phyloP scores from a whole-genome alignment of 192 early-diverging fungal genomes.

The Backusella luteola region DNA sequence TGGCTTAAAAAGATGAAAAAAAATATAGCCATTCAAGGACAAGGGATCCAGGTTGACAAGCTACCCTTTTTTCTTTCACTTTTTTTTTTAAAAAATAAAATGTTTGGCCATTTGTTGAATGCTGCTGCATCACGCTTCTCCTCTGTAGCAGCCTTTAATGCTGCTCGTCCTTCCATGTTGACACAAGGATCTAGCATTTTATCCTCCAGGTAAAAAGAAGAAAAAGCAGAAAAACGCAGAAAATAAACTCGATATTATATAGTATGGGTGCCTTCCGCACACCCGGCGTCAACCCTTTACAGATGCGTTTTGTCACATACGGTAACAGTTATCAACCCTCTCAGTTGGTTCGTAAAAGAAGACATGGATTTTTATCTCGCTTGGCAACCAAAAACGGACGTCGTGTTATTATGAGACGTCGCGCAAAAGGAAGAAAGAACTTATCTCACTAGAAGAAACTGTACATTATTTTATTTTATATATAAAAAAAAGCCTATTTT shows the following conservation, averaged over 20 bases:
- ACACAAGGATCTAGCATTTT: conserved; percentile 5
- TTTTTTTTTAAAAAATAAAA: neutral
- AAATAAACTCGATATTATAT: no score
- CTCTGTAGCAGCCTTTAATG: neutral
- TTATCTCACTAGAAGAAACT: conserved; percentile 68
- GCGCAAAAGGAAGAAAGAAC: conserved; percentile 85
- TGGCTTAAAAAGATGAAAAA: neutral
- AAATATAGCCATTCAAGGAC: neutral
- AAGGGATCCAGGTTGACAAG: neutral
- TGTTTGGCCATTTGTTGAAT: conserved; percentile 21
- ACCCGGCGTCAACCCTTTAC: conserved; percentile 22
- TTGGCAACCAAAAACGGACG: conserved; percentile 77
- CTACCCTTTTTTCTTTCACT: neutral
- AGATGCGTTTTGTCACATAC: conserved; percentile 77
- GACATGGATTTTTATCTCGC: conserved; percentile 87
- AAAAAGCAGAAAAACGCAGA: no score
- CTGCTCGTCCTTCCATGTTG: conserved; percentile 5
- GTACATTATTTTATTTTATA: neutral
- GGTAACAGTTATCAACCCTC: conserved; percentile 94
- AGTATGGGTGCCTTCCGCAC: neutral
- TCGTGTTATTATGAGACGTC: conserved; percentile 69
- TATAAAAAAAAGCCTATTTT: neutral
- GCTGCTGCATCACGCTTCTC: neutral
- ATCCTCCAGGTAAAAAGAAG: conserved; percentile 8
- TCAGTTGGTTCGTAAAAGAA: conserved; percentile 85